Percentiles rank a stretch among this genome's conserved stretches.
Evolutionary conservation across 2,329 filamentous ascomycete species (phyloP).

Genomic region (Hysterium pulicare): DNA sequence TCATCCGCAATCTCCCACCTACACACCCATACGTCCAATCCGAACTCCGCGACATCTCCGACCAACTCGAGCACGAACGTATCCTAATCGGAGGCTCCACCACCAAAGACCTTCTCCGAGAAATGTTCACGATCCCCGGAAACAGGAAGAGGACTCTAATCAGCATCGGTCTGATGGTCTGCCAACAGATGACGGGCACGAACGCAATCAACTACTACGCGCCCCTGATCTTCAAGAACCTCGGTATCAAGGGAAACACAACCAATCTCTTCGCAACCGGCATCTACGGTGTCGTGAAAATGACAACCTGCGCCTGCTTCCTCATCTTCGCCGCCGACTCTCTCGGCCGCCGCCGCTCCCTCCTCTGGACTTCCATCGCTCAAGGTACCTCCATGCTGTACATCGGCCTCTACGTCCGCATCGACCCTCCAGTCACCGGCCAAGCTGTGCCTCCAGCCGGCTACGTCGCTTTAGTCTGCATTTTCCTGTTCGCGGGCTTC

Average conservation of each 20-base stretch:
- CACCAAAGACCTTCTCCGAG: constrained; percentile 38
- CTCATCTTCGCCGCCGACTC: constrained; percentile 66
- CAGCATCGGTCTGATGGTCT: constrained; percentile 62
- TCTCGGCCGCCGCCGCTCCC: constrained; percentile 60
- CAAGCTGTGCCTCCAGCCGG: constrained; percentile 60
- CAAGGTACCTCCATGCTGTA: constrained; percentile 65
- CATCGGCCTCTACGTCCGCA: constrained; percentile 67
- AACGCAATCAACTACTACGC: constrained; percentile 60
- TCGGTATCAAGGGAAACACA: constrained; percentile 58
- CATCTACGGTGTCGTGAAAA: constrained; percentile 70
- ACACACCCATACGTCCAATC: constrained; percentile 34
- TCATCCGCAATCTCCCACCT: constrained; percentile 52
- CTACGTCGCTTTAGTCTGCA: constrained; percentile 67
- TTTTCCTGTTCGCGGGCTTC: constrained; percentile 68
- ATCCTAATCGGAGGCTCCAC: constrained; percentile 52
- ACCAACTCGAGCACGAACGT: constrained; percentile 52
- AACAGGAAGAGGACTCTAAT: constrained; percentile 63
- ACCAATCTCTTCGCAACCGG: constrained; percentile 68
- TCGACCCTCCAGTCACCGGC: constrained; percentile 55
- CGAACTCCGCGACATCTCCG: constrained; percentile 36
- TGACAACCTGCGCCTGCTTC: constrained; percentile 61
- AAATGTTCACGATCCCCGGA: constrained; percentile 45
- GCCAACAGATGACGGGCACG: constrained; percentile 68
- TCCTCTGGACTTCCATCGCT: constrained; percentile 63
- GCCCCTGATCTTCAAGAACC: constrained; percentile 64